Percentiles rank a stretch among this genome's conserved stretches.
These are phyloP conservation scores for Antitrichia curtipendula DNA, from an alignment of 225 moss, liverwort and hornwort species.

Conservation along the genomic window DNA sequence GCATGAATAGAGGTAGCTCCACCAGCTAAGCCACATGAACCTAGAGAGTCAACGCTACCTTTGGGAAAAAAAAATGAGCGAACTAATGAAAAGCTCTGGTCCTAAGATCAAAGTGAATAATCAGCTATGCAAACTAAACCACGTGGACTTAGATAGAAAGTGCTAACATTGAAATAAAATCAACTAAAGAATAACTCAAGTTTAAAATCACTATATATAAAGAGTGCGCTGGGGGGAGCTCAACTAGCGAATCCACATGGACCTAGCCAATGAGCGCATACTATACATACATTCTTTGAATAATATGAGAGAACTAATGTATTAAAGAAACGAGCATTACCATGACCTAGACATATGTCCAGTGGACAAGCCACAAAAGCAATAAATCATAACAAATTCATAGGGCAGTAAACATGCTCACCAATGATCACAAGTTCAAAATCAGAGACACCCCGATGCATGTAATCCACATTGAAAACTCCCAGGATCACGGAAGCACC, in stretches of 20 bases:
- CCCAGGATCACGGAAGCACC: conserved; percentile 18
- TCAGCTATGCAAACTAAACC: background rate
- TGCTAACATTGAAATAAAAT: background rate
- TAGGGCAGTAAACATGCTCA: background rate
- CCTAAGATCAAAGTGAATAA: background rate
- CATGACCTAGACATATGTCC: background rate
- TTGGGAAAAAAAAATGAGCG: background rate
- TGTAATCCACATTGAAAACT: conserved; percentile 44
- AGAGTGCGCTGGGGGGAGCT: background rate
- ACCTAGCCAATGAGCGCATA: background rate
- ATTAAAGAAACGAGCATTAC: background rate
- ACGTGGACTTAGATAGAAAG: background rate
- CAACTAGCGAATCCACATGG: background rate
- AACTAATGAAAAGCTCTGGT: background rate
- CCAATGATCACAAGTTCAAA: conserved; percentile 27
- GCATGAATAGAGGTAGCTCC: background rate
- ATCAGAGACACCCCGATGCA: conserved; percentile 4
- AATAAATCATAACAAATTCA: background rate
- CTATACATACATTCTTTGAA: background rate
- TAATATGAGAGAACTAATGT: background rate
- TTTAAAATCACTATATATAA: background rate
- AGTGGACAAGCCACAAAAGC: background rate
- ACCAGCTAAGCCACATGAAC: background rate
- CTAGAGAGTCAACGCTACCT: background rate
- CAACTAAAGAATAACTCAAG: background rate